These are phyloP conservation scores for Myxozyma monticola DNA, from an alignment of 805 yeast genomes.

Conservation along the genomic window DNA sequence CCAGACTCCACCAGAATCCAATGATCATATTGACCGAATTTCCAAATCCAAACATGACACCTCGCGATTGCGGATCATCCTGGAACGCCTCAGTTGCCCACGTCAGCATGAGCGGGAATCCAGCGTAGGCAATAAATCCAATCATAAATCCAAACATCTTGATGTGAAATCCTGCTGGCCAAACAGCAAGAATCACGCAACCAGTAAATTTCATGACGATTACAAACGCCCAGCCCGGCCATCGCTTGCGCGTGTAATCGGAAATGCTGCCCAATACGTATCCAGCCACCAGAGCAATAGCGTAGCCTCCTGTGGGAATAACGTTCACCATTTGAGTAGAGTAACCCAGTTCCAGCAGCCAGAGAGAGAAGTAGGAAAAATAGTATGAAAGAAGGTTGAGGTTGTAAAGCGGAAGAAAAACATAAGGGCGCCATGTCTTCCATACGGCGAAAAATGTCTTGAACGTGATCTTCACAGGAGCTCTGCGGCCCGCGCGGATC, in stretches of 20 bases:
- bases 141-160: constrained; percentile 24
- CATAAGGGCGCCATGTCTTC: constrained; percentile 15
- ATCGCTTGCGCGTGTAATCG: constrained; percentile 38
- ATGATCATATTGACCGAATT: constrained; percentile 26
- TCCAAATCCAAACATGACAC: constrained; percentile 15
- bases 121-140: constrained; percentile 15
- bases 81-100: constrained; percentile 20
- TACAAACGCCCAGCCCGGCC: constrained; percentile 29
- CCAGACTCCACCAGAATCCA: constrained; percentile 40
- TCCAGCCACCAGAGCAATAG: constrained; percentile 35
- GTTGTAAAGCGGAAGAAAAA: constrained; percentile 16
- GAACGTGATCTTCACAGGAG: constrained; percentile 14
- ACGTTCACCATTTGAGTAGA: constrained; percentile 36
- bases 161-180: constrained; percentile 45
- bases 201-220: constrained; percentile 13
- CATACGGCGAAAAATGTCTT: constrained; percentile 4
- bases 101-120: constrained; percentile 18
- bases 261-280: constrained; percentile 36
- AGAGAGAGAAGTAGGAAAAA: constrained; percentile 27
- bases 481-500: constrained; percentile 10
- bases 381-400: constrained; percentile 8
- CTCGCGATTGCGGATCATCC: constrained; percentile 16
- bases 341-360: constrained; percentile 36
- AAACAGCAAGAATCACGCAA: constrained; percentile 43
- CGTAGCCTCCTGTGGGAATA: constrained; percentile 41